phyloP scores from a whole-genome alignment of 208 protist genomes.

The Leishmania arabica region DNA sequence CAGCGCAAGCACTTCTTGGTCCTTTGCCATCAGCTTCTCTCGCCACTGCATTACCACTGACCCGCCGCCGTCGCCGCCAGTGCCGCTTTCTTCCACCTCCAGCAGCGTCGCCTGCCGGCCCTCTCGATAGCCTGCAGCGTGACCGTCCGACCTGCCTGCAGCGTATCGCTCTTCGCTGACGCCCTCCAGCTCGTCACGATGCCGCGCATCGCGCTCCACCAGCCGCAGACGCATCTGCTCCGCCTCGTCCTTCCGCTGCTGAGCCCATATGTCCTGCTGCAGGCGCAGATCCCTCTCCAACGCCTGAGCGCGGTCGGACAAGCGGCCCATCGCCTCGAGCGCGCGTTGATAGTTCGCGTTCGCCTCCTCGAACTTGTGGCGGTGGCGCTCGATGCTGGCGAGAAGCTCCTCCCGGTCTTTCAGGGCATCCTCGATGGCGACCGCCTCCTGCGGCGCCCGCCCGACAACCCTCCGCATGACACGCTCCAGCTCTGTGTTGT shows the following conservation, averaged over 20 bases:
- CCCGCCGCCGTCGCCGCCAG: slow-evolving; percentile 10
- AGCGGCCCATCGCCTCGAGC: slow-evolving; percentile 66
- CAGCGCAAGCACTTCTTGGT: slow-evolving; percentile 41
- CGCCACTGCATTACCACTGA: slow-evolving; percentile 31
- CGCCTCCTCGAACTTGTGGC: slow-evolving; percentile 56
- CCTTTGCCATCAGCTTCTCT: slow-evolving; percentile 35
- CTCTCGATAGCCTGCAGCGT: slow-evolving; percentile 31
- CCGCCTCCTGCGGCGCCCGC: slow-evolving; percentile 41
- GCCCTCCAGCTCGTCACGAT: slow-evolving; percentile 50
- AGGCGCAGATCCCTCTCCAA: slow-evolving; percentile 63
- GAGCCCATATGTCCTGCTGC: slow-evolving; percentile 47
- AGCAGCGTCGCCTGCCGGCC: slow-evolving; percentile 19
- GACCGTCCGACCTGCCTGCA: slow-evolving; percentile 49
- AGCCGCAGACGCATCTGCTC: slow-evolving; percentile 57
- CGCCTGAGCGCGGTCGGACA: slow-evolving; percentile 49
- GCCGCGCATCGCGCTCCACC: slow-evolving; percentile 53
- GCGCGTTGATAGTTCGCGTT: slow-evolving; percentile 69
- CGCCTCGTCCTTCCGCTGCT: slow-evolving; percentile 45
- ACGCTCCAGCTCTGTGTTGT: slow-evolving; percentile 65
- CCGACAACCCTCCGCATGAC: slow-evolving; percentile 61
- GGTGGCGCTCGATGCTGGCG: slow-evolving; percentile 61
- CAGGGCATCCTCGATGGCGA: slow-evolving; percentile 49
- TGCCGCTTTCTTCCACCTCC: slow-evolving; percentile 12
- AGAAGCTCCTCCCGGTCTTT: slow-evolving; percentile 72
- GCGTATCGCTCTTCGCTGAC: slow-evolving; percentile 43